Base-by-base conservation (phyloP, 2,329 filamentous ascomycete species). In the Exophiala sp. region DNA sequence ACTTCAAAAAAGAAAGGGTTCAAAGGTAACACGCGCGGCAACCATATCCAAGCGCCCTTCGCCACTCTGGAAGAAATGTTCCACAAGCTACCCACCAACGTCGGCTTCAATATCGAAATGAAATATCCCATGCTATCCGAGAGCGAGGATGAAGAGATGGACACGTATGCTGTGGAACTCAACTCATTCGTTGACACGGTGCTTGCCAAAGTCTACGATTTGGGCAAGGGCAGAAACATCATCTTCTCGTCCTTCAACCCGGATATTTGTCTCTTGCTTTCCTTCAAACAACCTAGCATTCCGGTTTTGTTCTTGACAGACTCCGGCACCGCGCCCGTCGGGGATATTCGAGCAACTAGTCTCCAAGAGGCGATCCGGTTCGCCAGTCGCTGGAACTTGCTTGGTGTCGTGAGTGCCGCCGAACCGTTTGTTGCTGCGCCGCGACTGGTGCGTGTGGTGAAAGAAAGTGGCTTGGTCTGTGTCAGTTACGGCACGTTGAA, bases 121-220 rank as follows among this genome's bases (percentile, higher is more conserved):
- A 97, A 98, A 70, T 98, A 98, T 65, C 93, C 93, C 3, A 97
- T 97, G 90, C 80, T 98, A 35, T 85, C 91, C 66, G 94, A 98
- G 73, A 88, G 82, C 51, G 88, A 96, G 67, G 87, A 94, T 66
- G 86, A 96, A 59, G 88, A 95, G 60, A 96, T 97, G 89, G 91
- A 96, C 66, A 86, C 87, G 2, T 95, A 95, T 64, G 90, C 88
- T 0, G 87, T 97, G 40, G 93, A 98, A 70, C 79, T 97, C 60
- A 97, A 97, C 70, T 88, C 85, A 1, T 98, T 97, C 67, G 91
- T 94, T 64, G 93, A 98, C 67, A 95, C 88, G 0, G 86, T 98
- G 2, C 76, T 98, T 7, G 78, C 78, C 38, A 93, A 88, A 68
- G 91, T 96, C 3, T 98, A 97, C 64, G 88, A 95, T 60, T 71